Conservation (phyloP, 106 monocot genomes). For the Posidonia australis region DNA sequence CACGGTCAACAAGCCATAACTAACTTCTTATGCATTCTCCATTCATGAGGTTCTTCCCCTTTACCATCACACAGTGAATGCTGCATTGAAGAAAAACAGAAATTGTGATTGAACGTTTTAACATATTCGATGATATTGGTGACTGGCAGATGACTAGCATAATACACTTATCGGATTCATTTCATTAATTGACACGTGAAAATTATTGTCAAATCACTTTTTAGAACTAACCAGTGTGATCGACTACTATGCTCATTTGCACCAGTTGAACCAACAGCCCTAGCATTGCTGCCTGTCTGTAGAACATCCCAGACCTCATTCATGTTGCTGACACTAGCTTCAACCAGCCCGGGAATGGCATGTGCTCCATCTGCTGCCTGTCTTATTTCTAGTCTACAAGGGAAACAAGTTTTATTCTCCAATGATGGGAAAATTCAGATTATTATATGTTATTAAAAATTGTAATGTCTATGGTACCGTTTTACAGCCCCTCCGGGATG, state of each 20-base stretch:
- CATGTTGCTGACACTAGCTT: constrained; percentile 66
- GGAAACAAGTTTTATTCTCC: background rate
- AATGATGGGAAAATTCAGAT: background rate
- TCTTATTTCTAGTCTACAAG: constrained; percentile 53
- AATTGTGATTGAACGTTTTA: too few species aligned
- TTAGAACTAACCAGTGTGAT: constrained; percentile 61
- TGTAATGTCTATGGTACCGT: background rate
- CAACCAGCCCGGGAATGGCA: constrained; percentile 79
- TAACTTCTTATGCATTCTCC: constrained; percentile 84
- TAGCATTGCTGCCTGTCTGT: constrained; percentile 76
- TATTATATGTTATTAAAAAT: background rate
- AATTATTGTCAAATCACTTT: background rate
- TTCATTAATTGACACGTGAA: background rate
- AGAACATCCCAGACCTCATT: constrained; percentile 77
- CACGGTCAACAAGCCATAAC: constrained; percentile 80
- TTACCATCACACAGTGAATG: constrained; percentile 38
- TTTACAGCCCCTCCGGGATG: constrained; percentile 21
- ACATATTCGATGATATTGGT: background rate
- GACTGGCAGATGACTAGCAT: background rate
- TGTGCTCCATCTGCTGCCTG: constrained; percentile 74
- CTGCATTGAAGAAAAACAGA: constrained; percentile 3
- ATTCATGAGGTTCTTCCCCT: constrained; percentile 65
- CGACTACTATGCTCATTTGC: constrained; percentile 91
- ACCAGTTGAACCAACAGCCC: constrained; percentile 75
- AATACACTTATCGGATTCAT: background rate